Conservation (phyloP, 1,284 basidiomycete species). For the Cryptococcus hybrid region DNA sequence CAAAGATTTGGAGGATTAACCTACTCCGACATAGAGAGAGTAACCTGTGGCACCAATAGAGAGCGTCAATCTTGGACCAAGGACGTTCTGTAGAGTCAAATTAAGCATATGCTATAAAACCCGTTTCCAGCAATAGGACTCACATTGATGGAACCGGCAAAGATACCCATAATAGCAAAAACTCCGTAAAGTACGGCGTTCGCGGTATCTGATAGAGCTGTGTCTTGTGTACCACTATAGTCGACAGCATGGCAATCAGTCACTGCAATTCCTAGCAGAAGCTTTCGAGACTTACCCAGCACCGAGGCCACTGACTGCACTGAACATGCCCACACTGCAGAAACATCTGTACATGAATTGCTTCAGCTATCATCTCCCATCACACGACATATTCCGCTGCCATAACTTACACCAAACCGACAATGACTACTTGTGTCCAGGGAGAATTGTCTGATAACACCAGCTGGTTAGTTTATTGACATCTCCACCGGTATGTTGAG, state of each 20-base stretch:
- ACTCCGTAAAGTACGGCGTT: conserved; percentile 55
- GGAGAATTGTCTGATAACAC: conserved; percentile 44
- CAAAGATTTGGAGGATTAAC: neutral
- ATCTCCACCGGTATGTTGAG: neutral
- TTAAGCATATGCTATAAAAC: neutral
- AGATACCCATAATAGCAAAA: conserved; percentile 55
- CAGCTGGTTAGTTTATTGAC: neutral
- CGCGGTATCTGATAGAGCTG: conserved; percentile 51
- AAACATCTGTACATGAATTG: conserved; percentile 26
- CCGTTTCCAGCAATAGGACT: conserved; percentile 24
- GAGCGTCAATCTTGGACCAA: conserved; percentile 52
- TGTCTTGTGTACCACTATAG: conserved; percentile 50
- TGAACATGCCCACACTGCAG: conserved; percentile 56
- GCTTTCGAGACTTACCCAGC: conserved; percentile 42
- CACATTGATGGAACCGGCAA: conserved; percentile 56
- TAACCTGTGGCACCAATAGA: conserved; percentile 50
- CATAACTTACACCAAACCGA: conserved; percentile 49
- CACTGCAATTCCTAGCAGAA: neutral
- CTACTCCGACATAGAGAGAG: conserved; percentile 39
- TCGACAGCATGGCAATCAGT: neutral
- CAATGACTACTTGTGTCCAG: conserved; percentile 52
- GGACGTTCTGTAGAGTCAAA: conserved; percentile 32
- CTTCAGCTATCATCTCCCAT: neutral
- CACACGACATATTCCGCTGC: neutral
- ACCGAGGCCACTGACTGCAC: conserved; percentile 55